Percentiles rank a stretch among this genome's conserved stretches.
These are phyloP conservation scores for Zanthoxylum bungeanum DNA, from an alignment of 345 rosid genomes.

Conservation along the genomic window DNA sequence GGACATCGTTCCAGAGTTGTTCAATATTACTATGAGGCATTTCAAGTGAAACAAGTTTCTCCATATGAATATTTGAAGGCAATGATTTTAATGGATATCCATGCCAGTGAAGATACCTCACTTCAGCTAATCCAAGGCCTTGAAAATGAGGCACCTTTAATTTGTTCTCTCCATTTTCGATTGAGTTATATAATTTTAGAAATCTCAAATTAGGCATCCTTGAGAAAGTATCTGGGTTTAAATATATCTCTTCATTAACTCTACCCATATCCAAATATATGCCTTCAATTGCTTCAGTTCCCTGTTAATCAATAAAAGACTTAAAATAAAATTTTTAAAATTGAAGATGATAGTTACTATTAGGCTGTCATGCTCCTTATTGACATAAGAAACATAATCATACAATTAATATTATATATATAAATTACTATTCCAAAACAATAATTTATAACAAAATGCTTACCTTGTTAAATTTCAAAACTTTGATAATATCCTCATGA, in stretches of 20 bases:
- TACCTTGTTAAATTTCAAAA: too few relatives aligned
- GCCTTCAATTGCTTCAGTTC: not conserved
- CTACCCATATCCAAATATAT: conserved; percentile 11
- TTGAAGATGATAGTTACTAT: too few relatives aligned
- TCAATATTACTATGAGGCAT: conserved; percentile 4
- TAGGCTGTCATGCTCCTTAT: too few relatives aligned
- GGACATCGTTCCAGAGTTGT: not conserved
- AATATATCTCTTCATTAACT: not conserved
- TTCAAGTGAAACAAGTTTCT: not conserved
- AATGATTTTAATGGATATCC: not conserved
- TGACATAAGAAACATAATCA: too few relatives aligned
- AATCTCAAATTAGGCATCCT: not conserved
- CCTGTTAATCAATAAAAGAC: not conserved
- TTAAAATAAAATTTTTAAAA: too few relatives aligned
- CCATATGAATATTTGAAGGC: not conserved
- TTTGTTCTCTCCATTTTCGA: too few relatives aligned
- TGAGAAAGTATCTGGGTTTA: not conserved
- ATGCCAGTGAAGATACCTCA: conserved; percentile 20
- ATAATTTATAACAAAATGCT: too few relatives aligned
- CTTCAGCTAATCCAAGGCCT: not conserved
- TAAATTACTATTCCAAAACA: too few relatives aligned
- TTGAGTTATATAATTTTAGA: conserved; percentile 4
- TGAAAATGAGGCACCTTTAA: too few relatives aligned
- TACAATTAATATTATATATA: too few relatives aligned
- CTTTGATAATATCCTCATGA: not conserved